Evolutionary conservation across 768 basidiomycete genomes (phyloP).

Genomic region (Rubroboletus satanas): DNA sequence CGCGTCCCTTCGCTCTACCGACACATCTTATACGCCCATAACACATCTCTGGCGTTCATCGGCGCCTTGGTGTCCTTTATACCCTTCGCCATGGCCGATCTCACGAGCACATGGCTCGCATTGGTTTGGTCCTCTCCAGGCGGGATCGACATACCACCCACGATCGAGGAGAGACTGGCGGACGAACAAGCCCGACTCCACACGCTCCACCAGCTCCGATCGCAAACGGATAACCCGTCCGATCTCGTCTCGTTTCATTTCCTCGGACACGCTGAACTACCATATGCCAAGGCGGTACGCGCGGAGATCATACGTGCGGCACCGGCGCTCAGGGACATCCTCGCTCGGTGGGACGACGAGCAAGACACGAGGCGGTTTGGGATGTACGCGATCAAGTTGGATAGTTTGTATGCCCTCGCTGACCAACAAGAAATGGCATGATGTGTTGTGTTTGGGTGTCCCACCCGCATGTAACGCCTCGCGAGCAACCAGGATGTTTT

Average conservation of each 20-base stretch:
- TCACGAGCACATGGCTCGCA: conserved; percentile 48
- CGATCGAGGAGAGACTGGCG: conserved; percentile 30
- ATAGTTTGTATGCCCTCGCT: conserved; percentile 22
- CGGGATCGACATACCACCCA: conserved; percentile 32
- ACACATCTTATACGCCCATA: conserved; percentile 44
- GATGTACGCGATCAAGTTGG: conserved; percentile 28
- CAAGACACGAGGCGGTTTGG: conserved; percentile 24
- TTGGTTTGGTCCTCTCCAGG: conserved; percentile 35
- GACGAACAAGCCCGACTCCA: conserved; percentile 38
- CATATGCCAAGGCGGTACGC: conserved; percentile 18
- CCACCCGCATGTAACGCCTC: not conserved
- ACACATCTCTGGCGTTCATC: conserved; percentile 45
- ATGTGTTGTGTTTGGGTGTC: not conserved
- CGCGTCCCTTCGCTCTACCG: conserved; percentile 45
- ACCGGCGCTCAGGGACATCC: conserved; percentile 14
- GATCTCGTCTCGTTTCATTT: conserved; percentile 27
- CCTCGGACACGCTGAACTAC: conserved; percentile 16
- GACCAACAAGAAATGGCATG: not conserved
- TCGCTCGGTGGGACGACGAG: conserved; percentile 27
- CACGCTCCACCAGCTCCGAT: conserved; percentile 16
- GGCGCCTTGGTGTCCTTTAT: conserved; percentile 42
- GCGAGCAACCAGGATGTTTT: not conserved
- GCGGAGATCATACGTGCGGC: conserved; percentile 13
- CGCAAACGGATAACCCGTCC: conserved; percentile 24
- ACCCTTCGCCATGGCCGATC: conserved; percentile 47